Evolutionary conservation across 805 yeast genomes (phyloP).

Genomic region (Lachancea cidri): DNA sequence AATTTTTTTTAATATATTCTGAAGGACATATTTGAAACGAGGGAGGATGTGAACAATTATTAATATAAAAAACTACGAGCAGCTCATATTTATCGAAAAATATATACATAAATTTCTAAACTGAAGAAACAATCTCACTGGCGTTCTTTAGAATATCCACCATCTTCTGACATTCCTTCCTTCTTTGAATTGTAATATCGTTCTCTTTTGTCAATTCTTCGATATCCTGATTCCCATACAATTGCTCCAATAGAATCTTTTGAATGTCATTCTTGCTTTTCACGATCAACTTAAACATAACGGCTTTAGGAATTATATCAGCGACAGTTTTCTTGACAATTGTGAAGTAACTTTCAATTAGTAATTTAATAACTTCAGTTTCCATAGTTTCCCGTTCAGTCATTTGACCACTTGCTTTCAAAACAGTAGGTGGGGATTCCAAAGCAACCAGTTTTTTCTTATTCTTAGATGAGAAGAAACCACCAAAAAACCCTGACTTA

Average conservation of each 20-base stretch:
- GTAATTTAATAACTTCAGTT: constrained; percentile 91
- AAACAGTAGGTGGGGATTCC: constrained; percentile 96
- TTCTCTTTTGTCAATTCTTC: constrained; percentile 83
- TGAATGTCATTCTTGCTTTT: constrained; percentile 85
- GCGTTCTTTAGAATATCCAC: constrained; percentile 88
- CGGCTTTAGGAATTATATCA: constrained; percentile 91
- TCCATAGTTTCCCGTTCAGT: constrained; percentile 95
- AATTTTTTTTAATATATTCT: no score
- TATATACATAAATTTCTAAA: constrained; percentile 13
- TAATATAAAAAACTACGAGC: no score
- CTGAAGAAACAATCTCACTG: constrained; percentile 69
- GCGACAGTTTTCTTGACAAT: constrained; percentile 92
- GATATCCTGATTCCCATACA: constrained; percentile 72
- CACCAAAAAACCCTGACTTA: constrained; percentile 82
- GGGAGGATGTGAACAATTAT: no score
- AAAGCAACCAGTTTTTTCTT: constrained; percentile 90
- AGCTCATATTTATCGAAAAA: neutral
- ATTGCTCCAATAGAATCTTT: constrained; percentile 78
- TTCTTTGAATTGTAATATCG: constrained; percentile 85
- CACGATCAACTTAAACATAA: constrained; percentile 86
- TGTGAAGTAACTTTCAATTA: constrained; percentile 83
- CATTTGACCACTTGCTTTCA: constrained; percentile 85
- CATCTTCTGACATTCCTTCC: constrained; percentile 93
- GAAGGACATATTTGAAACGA: no score
- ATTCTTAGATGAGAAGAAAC: constrained; percentile 86